phyloP scores from a whole-genome alignment of 1,284 basidiomycete genomes.

The Ustilago vetiveriae region DNA sequence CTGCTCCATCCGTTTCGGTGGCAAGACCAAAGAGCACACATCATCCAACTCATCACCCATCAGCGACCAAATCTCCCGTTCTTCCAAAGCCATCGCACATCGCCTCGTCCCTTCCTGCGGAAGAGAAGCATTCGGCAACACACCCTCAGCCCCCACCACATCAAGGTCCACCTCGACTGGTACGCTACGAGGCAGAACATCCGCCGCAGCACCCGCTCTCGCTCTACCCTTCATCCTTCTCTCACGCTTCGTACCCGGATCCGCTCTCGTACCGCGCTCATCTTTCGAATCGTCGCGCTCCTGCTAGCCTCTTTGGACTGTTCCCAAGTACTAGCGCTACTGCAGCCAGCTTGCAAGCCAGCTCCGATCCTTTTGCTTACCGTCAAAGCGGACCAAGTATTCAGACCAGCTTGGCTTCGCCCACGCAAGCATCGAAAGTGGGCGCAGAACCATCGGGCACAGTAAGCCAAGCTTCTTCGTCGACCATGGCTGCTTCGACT shows the following conservation, averaged over 20 bases:
- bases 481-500: slow-evolving; percentile 15
- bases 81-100: slow-evolving; percentile 44
- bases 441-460: background rate
- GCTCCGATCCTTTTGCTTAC: slow-evolving; percentile 29
- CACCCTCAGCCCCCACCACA: slow-evolving; percentile 37
- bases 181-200: slow-evolving; percentile 32
- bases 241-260: slow-evolving; percentile 43
- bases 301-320: slow-evolving; percentile 42
- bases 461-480: background rate
- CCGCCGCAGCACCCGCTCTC: slow-evolving; percentile 11
- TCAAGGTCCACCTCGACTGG: slow-evolving; percentile 44
- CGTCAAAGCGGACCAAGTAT: background rate
- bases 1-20: background rate
- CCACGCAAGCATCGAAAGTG: background rate
- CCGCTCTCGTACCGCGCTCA: slow-evolving; percentile 32
- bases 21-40: slow-evolving; percentile 30
- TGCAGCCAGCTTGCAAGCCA: slow-evolving; percentile 22
- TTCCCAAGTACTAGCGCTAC: slow-evolving; percentile 40
- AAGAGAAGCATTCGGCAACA: slow-evolving; percentile 13
- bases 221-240: slow-evolving; percentile 32
- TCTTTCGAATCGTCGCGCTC: slow-evolving; percentile 39
- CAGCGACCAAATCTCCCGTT: slow-evolving; percentile 34
- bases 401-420: slow-evolving; percentile 8
- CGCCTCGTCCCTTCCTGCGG: slow-evolving; percentile 24
- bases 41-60: slow-evolving; percentile 19